Conservation (phyloP, 208 protist species). For the Acanthamoeba sp. region DNA sequence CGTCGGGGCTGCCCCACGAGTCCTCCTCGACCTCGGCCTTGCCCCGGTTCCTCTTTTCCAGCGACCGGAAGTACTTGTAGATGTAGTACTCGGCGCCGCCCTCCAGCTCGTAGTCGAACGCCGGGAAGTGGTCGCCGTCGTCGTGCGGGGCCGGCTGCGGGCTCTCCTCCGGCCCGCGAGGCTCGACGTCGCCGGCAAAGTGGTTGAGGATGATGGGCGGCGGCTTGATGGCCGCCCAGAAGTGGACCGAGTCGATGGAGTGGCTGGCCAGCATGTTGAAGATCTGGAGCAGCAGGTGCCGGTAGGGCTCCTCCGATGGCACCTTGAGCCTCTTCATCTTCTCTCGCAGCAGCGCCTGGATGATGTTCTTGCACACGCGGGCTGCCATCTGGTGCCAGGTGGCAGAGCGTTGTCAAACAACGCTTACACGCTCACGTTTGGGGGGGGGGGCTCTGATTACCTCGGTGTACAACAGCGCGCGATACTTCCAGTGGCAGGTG, state of each 20-base stretch:
- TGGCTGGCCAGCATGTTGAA: constrained; percentile 70
- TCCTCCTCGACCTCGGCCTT: background rate
- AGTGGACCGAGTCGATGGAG: background rate
- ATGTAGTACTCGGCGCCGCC: constrained; percentile 62
- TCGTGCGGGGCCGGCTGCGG: background rate
- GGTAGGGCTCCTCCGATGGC: constrained; percentile 72
- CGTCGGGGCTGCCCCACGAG: background rate
- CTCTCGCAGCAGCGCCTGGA: constrained; percentile 65
- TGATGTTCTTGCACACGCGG: constrained; percentile 60
- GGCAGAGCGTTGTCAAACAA: too few species aligned
- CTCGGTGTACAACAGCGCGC: constrained; percentile 53
- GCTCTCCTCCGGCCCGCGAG: background rate
- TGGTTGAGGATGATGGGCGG: constrained; percentile 25
- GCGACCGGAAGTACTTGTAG: constrained; percentile 18
- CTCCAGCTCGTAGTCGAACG: constrained; percentile 9
- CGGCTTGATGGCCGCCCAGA: constrained; percentile 50
- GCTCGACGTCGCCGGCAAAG: background rate
- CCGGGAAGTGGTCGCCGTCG: background rate
- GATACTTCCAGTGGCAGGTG: constrained; percentile 21
- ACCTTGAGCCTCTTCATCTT: constrained; percentile 76
- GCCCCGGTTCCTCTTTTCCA: constrained; percentile 3
- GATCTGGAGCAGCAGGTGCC: constrained; percentile 57
- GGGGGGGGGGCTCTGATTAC: background rate
- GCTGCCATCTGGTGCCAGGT: constrained; percentile 75
- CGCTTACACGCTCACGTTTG: too few species aligned